These are phyloP conservation scores for Ashbya aceris DNA, from an alignment of 1,139 yeast genomes.

Conservation along the genomic window DNA sequence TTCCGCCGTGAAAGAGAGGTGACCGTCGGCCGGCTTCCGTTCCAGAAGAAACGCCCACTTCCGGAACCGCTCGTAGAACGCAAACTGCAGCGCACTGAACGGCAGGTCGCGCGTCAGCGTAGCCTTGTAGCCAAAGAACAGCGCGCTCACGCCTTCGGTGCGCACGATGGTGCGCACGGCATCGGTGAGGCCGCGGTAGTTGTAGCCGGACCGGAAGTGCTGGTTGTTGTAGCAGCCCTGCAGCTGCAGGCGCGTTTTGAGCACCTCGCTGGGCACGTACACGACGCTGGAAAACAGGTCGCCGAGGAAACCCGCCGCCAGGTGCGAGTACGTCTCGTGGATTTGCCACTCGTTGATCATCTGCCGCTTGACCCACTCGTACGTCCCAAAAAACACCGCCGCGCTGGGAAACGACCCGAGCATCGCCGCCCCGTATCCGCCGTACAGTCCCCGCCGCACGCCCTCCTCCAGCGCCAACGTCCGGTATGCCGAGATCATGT, in stretches of 20 bases:
- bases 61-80: constrained; percentile 84
- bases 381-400: constrained; percentile 83
- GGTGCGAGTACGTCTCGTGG: constrained; percentile 72
- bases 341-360: constrained; percentile 56
- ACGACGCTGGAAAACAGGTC: constrained; percentile 85
- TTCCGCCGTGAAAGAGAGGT: constrained; percentile 53
- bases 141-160: constrained; percentile 65
- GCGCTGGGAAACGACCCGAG: constrained; percentile 90
- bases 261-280: constrained; percentile 95
- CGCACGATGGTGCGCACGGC: constrained; percentile 57
- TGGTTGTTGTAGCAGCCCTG: constrained; percentile 85
- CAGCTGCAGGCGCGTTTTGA: constrained; percentile 83
- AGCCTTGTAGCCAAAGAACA: constrained; percentile 88
- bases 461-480: constrained; percentile 81
- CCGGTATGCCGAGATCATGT: constrained; percentile 58
- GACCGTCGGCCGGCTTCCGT: constrained; percentile 27
- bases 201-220: constrained; percentile 73
- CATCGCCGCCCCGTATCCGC: constrained; percentile 89
- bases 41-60: constrained; percentile 42
- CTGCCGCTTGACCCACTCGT: constrained; percentile 67
- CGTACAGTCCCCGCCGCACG: constrained; percentile 69
- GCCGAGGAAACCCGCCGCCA: constrained; percentile 82
- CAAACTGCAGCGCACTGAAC: constrained; percentile 90
- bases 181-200: constrained; percentile 60
- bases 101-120: constrained; percentile 88